Percentiles rank a stretch among this genome's conserved stretches.
These are phyloP conservation scores for Amphichorda felina DNA, from an alignment of 2,329 filamentous ascomycete genomes.

Conservation along the genomic window DNA sequence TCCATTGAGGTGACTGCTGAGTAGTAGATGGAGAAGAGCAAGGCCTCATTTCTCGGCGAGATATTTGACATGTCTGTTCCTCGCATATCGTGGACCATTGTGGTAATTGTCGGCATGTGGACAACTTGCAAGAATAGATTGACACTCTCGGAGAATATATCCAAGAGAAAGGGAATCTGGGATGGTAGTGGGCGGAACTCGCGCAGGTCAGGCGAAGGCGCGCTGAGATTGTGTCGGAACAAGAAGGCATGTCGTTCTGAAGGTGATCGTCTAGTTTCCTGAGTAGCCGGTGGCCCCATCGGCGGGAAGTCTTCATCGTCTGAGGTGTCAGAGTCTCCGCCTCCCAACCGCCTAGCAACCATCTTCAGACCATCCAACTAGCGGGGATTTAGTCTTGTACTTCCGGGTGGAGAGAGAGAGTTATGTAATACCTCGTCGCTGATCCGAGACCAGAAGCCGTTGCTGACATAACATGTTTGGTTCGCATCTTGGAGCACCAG, in stretches of 20 bases:
- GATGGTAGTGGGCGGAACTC: constrained; percentile 39
- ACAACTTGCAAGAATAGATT: constrained; percentile 30
- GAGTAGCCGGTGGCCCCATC: constrained; percentile 13
- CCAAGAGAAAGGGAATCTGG: constrained; percentile 39
- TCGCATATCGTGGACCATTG: constrained; percentile 22
- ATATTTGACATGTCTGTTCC: constrained; percentile 16
- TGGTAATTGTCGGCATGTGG: constrained; percentile 30
- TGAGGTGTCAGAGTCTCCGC: constrained; percentile 22
- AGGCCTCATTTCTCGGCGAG: constrained; percentile 32
- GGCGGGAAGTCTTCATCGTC: constrained; percentile 17
- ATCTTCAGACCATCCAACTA: constrained; percentile 32
- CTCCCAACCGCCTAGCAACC: constrained; percentile 19
- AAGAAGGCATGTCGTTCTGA: constrained; percentile 37
- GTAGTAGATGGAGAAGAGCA: constrained; percentile 47
- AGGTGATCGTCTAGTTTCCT: constrained; percentile 27
- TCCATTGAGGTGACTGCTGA: constrained; percentile 43
- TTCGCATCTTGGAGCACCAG: constrained; percentile 31
- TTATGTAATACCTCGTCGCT: constrained; percentile 47
- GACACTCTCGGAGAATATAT: constrained; percentile 38
- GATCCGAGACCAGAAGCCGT: constrained; percentile 42
- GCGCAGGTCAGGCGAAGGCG: constrained; percentile 16
- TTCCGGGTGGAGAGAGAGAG: no score
- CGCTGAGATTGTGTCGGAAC: constrained; percentile 30
- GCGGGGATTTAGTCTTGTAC: neutral
- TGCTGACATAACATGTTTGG: constrained; percentile 35